Conservation (phyloP, 768 basidiomycete species). For the Panellus pusillus region DNA sequence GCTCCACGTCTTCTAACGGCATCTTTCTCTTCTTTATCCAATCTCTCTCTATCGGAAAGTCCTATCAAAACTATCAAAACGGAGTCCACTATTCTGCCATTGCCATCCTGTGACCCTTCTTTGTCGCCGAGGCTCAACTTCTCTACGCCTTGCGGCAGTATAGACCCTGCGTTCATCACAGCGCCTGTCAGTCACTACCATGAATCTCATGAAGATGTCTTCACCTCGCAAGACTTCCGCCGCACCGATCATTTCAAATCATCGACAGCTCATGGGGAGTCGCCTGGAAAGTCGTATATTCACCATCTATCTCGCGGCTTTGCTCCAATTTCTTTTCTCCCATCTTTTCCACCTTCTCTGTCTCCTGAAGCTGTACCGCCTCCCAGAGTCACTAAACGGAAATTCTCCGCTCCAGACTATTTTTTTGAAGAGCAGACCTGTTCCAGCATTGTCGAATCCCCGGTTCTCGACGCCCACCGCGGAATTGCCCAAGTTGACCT, state of each 20-base stretch:
- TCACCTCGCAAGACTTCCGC: not conserved
- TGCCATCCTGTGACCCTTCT: not conserved
- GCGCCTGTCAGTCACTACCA: not conserved
- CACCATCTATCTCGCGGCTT: not conserved
- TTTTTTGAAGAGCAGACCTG: constrained; percentile 11
- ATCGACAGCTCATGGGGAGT: not conserved
- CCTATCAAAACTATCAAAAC: constrained; percentile 2
- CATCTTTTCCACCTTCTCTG: not conserved
- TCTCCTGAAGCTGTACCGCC: not conserved
- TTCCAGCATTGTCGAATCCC: constrained; percentile 43
- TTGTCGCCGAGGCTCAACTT: constrained; percentile 1
- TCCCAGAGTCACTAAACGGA: constrained; percentile 24
- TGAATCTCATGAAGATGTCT: not conserved
- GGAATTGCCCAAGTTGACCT: constrained; percentile 59
- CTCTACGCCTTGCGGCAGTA: not conserved
- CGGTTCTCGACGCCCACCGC: constrained; percentile 63
- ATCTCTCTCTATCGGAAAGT: not conserved
- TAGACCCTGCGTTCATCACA: constrained; percentile 11
- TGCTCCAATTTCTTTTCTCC: not conserved
- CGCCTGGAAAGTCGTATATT: not conserved
- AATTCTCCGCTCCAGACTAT: constrained; percentile 1
- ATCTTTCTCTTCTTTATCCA: constrained; percentile 6
- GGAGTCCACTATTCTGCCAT: not conserved
- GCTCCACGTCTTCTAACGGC: not conserved
- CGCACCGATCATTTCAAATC: constrained; percentile 1